Conservation (phyloP, 2,329 filamentous ascomycete genomes). For the Cordyceps pruinosa region DNA sequence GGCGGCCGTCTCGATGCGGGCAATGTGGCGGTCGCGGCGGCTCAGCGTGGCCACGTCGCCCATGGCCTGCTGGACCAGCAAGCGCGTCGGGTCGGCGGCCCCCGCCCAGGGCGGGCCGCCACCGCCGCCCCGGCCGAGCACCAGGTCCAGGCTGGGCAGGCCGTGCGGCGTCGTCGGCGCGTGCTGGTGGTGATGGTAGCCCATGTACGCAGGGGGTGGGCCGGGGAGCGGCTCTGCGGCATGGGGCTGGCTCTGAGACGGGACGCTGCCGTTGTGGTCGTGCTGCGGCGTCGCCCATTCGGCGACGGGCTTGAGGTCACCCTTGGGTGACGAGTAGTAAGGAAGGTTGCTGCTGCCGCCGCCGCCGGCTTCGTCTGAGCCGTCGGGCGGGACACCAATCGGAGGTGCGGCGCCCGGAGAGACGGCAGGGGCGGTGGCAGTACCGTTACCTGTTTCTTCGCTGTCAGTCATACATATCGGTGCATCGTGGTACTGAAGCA, state of each 20-base stretch:
- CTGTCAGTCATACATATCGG: background rate
- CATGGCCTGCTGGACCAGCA: constrained; percentile 34
- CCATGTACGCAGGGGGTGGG: background rate
- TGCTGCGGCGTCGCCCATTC: background rate
- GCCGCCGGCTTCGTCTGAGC: background rate
- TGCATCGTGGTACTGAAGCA: background rate
- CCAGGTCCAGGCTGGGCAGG: background rate
- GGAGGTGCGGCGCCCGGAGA: background rate
- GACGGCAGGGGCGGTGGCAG: background rate
- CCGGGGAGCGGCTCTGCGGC: background rate
- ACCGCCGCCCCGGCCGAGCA: constrained; percentile 13
- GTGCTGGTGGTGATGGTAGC: constrained; percentile 15
- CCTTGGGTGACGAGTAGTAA: background rate
- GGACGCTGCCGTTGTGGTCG: background rate
- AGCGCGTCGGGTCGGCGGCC: constrained; percentile 17
- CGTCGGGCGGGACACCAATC: background rate
- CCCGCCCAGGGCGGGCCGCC: constrained; percentile 28
- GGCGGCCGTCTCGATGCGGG: constrained; percentile 47
- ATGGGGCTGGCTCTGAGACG: background rate
- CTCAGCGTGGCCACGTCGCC: constrained; percentile 37
- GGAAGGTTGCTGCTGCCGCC: background rate
- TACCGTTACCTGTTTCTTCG: background rate
- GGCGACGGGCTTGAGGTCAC: background rate
- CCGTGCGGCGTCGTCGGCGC: constrained; percentile 19
- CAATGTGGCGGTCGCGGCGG: constrained; percentile 38